These are phyloP conservation scores for Stipa capillata DNA, from an alignment of 176 grass and related monocot genomes.

Conservation along the genomic window DNA sequence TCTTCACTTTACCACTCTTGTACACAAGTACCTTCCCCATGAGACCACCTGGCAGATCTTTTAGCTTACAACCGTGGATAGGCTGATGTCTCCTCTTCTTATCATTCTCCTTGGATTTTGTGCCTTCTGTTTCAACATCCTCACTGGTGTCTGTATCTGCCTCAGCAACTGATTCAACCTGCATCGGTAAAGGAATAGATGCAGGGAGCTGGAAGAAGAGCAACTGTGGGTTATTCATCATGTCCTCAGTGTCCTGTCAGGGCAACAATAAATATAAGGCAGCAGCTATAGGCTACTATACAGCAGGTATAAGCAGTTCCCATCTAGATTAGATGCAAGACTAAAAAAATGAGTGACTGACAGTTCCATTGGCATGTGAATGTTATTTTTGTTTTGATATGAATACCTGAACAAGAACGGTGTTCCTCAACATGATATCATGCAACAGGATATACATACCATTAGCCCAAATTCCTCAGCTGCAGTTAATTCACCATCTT, in stretches of 20 bases:
- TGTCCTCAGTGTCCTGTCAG: conserved; percentile 22
- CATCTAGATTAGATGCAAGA: background rate
- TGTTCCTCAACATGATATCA: conserved; percentile 2
- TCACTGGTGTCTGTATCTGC: background rate
- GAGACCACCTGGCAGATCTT: conserved; percentile 48
- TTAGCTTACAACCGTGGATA: conserved; percentile 31
- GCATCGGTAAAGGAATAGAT: conserved; percentile 35
- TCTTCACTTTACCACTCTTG: conserved; percentile 81
- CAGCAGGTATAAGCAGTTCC: background rate
- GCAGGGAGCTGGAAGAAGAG: conserved; percentile 67
- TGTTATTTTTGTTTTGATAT: background rate
- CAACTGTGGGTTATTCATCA: conserved; percentile 15
- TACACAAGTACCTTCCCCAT: conserved; percentile 71
- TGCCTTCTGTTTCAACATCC: background rate
- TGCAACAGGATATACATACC: conserved; percentile 30
- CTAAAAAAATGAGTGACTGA: background rate
- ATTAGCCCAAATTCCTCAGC: conserved; percentile 42
- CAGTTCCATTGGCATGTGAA: background rate
- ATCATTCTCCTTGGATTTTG: background rate
- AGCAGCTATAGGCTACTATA: background rate
- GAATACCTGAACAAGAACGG: background rate
- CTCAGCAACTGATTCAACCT: background rate
- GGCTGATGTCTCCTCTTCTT: conserved; percentile 12
- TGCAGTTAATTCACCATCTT: conserved; percentile 33
- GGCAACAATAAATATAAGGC: conserved; percentile 1